Percentiles rank a stretch among this genome's conserved stretches.
Conservation (phyloP, 352 stramenopile genomes). For the Pythium periplocum region DNA sequence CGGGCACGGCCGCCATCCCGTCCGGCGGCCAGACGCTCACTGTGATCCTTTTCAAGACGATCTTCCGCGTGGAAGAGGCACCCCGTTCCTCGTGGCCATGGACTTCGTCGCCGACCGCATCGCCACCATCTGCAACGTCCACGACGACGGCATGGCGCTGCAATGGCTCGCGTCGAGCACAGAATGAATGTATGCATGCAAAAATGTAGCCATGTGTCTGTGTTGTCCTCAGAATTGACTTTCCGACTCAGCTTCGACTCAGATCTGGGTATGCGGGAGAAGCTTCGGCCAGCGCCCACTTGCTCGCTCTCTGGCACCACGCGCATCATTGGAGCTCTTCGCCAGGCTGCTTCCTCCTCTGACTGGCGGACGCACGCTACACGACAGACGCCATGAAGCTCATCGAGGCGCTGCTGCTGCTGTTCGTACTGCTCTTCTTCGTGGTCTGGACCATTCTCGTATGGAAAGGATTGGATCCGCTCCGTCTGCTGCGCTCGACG, state of each 20-base stretch:
- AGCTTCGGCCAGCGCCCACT: background rate
- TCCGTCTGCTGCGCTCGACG: conserved; percentile 51
- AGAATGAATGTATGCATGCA: conserved; percentile 55
- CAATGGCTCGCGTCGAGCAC: conserved; percentile 72
- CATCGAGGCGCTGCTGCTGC: conserved; percentile 24
- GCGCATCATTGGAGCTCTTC: background rate
- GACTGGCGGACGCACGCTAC: background rate
- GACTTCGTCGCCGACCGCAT: conserved; percentile 68
- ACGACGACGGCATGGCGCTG: conserved; percentile 75
- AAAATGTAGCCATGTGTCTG: conserved; percentile 7
- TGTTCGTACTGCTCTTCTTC: conserved; percentile 40
- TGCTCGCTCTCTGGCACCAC: background rate
- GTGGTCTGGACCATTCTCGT: conserved; percentile 33
- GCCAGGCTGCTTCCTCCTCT: background rate
- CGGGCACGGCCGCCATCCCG: conserved; percentile 48
- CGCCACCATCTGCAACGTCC: conserved; percentile 68
- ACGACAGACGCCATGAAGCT: conserved; percentile 29
- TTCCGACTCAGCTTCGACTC: conserved; percentile 5
- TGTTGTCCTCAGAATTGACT: background rate
- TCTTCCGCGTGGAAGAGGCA: conserved; percentile 40
- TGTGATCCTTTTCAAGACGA: conserved; percentile 58
- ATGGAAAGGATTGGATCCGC: conserved; percentile 52
- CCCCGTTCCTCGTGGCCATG: conserved; percentile 47
- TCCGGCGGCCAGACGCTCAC: conserved; percentile 44
- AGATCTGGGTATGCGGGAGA: no score